These are phyloP conservation scores for Phanerochaete sordida DNA, from an alignment of 768 basidiomycete genomes.

Conservation along the genomic window DNA sequence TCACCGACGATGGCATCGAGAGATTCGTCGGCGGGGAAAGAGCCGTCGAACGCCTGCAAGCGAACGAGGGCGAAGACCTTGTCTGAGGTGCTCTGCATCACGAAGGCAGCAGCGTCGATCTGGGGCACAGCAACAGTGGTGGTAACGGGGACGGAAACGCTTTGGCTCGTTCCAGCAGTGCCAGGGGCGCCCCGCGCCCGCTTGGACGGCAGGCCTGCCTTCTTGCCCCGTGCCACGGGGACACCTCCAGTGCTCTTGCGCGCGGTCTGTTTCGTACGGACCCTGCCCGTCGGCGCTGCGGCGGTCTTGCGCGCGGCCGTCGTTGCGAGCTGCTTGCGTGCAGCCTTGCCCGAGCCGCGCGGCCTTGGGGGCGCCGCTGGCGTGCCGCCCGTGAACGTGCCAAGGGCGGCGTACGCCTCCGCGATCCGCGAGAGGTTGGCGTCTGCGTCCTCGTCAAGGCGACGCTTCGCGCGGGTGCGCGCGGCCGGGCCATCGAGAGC, in stretches of 20 bases:
- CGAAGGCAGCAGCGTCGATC: background rate
- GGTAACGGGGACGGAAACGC: too few relatives aligned
- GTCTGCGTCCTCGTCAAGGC: background rate
- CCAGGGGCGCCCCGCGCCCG: too few relatives aligned
- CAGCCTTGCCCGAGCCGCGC: slow-evolving; percentile 28
- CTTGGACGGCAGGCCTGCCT: too few relatives aligned
- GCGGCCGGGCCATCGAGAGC: background rate
- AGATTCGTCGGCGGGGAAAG: slow-evolving; percentile 32
- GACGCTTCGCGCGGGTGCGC: background rate
- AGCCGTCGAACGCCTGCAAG: slow-evolving; percentile 46
- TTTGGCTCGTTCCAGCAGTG: too few relatives aligned
- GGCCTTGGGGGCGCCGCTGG: background rate
- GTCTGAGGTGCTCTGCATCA: slow-evolving; percentile 1
- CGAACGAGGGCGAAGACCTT: slow-evolving; percentile 34
- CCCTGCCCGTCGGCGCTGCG: background rate
- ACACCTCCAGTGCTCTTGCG: background rate
- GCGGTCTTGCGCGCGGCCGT: slow-evolving; percentile 42
- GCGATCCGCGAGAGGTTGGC: background rate
- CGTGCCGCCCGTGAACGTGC: too few relatives aligned
- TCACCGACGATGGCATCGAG: slow-evolving; percentile 36
- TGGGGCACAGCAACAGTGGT: too few relatives aligned
- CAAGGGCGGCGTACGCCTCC: background rate
- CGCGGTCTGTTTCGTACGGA: too few relatives aligned
- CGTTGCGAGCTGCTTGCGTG: slow-evolving; percentile 41
- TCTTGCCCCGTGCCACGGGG: too few relatives aligned